phyloP scores from a whole-genome alignment of 306 rosid species.

The Malus fusca region DNA sequence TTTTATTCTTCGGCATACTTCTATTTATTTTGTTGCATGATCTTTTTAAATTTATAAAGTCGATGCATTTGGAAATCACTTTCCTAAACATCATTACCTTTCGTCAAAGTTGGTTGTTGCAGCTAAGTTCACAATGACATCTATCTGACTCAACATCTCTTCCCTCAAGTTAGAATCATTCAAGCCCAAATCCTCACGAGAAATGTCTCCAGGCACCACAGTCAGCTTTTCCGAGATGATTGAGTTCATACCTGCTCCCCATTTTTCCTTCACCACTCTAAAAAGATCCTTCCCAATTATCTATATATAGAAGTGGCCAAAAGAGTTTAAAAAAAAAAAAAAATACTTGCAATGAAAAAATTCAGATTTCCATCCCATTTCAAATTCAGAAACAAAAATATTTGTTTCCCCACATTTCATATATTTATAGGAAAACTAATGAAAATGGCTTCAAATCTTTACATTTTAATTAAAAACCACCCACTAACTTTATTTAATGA shows the following conservation, averaged over 20 bases:
- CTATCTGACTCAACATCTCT: conserved; percentile 35
- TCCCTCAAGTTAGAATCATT: conserved; percentile 36
- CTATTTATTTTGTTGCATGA: background rate
- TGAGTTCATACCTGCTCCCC: conserved; percentile 37
- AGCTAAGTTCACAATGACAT: conserved; percentile 63
- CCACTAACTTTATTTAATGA: too few species aligned
- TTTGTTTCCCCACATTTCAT: background rate
- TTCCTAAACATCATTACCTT: conserved; percentile 30
- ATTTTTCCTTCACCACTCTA: conserved; percentile 40
- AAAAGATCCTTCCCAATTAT: conserved; percentile 63
- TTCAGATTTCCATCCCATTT: background rate
- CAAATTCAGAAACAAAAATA: background rate
- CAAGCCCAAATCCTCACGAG: conserved; percentile 41
- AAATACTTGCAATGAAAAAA: background rate
- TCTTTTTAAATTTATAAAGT: background rate
- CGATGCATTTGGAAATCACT: background rate
- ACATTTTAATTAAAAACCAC: too few species aligned
- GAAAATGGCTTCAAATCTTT: too few species aligned
- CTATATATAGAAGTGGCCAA: conserved; percentile 9
- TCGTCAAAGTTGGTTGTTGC: conserved; percentile 76
- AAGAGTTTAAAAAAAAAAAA: background rate
- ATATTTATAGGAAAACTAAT: too few species aligned
- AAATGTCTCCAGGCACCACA: conserved; percentile 59
- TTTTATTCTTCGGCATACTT: background rate
- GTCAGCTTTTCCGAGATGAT: conserved; percentile 42